Evolutionary conservation across 2,329 filamentous ascomycete species (phyloP).

Genomic region (Dactylellina sp.): DNA sequence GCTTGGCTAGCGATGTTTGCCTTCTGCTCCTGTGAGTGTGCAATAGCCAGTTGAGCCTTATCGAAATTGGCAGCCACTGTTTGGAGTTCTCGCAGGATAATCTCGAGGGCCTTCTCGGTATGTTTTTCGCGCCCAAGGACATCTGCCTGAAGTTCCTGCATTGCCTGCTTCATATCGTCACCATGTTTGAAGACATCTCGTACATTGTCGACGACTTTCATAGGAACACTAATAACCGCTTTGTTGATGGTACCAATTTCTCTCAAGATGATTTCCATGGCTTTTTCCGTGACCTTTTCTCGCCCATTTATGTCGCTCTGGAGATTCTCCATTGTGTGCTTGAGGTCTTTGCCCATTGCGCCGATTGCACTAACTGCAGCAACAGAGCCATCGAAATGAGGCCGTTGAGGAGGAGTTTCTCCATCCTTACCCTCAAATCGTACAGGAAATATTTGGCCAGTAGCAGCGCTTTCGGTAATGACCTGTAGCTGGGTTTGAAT

Average conservation of each 20-base stretch:
- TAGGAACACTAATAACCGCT: constrained; percentile 33
- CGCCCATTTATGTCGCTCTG: constrained; percentile 80
- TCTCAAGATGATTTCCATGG: constrained; percentile 70
- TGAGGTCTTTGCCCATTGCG: constrained; percentile 77
- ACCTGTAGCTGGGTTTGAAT: constrained; percentile 54
- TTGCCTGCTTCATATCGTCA: constrained; percentile 47
- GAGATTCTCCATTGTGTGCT: constrained; percentile 88
- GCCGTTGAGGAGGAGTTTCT: constrained; percentile 9
- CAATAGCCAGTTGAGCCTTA: constrained; percentile 52
- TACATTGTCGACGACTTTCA: constrained; percentile 38
- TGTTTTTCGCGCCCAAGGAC: constrained; percentile 54
- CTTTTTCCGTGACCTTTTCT: constrained; percentile 77
- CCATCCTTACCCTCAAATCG: constrained; percentile 27
- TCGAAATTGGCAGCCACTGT: constrained; percentile 54
- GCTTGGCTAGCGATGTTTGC: constrained; percentile 34
- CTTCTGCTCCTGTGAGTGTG: constrained; percentile 53
- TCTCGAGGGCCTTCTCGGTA: constrained; percentile 54
- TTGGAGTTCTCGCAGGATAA: constrained; percentile 54
- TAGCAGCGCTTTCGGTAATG: constrained; percentile 33
- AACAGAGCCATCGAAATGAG: constrained; percentile 47
- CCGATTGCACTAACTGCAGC: constrained; percentile 72
- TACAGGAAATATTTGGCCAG: constrained; percentile 32
- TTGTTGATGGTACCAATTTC: constrained; percentile 54
- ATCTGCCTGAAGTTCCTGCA: constrained; percentile 52
- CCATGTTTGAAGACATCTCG: constrained; percentile 32